Conservation (phyloP, 257 asterid genomes). For the Forsythia viridissima region DNA sequence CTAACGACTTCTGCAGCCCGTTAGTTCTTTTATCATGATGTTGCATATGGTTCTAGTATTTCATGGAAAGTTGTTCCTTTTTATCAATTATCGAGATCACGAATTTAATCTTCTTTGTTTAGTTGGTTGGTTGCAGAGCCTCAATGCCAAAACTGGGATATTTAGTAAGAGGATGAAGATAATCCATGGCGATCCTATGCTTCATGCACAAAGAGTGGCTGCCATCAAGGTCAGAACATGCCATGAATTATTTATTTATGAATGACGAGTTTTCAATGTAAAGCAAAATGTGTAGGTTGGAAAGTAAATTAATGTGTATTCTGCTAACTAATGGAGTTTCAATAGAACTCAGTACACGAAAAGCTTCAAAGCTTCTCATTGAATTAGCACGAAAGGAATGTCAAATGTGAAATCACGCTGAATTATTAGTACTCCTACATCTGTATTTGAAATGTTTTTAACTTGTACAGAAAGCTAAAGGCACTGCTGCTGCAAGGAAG, state of each 20-base stretch:
- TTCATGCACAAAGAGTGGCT: slow-evolving; percentile 88
- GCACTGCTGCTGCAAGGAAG: slow-evolving; percentile 79
- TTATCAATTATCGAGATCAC: slow-evolving; percentile 27
- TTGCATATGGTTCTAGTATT: slow-evolving; percentile 7
- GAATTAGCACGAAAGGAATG: neutral
- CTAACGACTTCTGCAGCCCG: neutral
- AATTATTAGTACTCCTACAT: neutral
- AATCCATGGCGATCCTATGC: slow-evolving; percentile 79
- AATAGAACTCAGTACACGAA: neutral
- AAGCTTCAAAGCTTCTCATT: neutral
- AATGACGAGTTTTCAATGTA: neutral
- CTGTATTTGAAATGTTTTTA: slow-evolving; percentile 3
- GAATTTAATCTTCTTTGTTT: slow-evolving; percentile 63
- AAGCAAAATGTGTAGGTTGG: too few species aligned
- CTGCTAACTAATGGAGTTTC: neutral
- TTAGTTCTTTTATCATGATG: neutral
- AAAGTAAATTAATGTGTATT: too few species aligned
- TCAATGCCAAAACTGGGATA: slow-evolving; percentile 87
- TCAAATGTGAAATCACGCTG: neutral
- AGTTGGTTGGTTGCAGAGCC: slow-evolving; percentile 99
- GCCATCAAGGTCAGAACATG: slow-evolving; percentile 75
- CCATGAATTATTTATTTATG: neutral
- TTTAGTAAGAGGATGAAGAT: slow-evolving; percentile 91
- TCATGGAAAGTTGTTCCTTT: slow-evolving; percentile 16
- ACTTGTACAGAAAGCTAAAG: slow-evolving; percentile 62